These are phyloP conservation scores for Lepidopterella palustris DNA, from an alignment of 495 filamentous ascomycete genomes.

Conservation along the genomic window DNA sequence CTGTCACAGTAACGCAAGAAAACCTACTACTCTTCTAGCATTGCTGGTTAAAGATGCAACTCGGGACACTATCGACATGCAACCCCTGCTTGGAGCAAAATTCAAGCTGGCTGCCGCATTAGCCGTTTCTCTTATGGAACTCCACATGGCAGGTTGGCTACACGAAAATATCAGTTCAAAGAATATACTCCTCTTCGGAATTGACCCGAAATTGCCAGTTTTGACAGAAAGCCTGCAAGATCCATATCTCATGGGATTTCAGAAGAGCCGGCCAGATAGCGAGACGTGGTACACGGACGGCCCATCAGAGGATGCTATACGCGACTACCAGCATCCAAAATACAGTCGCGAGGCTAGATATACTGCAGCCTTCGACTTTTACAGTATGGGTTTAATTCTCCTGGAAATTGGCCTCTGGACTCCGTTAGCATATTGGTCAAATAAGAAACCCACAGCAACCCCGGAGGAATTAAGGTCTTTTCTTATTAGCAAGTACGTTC, in stretches of 20 bases:
- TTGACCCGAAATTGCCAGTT: too few relatives aligned
- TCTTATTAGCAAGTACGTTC: background rate
- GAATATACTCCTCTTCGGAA: background rate
- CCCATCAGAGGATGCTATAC: background rate
- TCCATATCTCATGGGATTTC: background rate
- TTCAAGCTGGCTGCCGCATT: background rate
- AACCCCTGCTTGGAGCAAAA: background rate
- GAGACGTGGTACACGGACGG: background rate
- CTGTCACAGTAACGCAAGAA: too few relatives aligned
- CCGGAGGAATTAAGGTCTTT: background rate
- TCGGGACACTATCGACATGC: too few relatives aligned
- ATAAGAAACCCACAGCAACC: background rate
- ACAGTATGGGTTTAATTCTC: too few relatives aligned
- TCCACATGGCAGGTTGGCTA: background rate
- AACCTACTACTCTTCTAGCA: background rate
- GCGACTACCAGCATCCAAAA: background rate
- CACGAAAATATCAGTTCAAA: background rate
- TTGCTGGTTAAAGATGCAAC: too few relatives aligned
- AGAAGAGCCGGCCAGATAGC: background rate
- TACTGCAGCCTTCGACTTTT: too few relatives aligned
- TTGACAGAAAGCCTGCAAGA: too few relatives aligned
- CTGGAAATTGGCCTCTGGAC: too few relatives aligned
- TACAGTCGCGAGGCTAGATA: background rate
- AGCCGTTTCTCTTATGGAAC: background rate
- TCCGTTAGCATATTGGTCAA: too few relatives aligned